Conservation (phyloP, 345 rosid species). For the Hypericum androsaemum region DNA sequence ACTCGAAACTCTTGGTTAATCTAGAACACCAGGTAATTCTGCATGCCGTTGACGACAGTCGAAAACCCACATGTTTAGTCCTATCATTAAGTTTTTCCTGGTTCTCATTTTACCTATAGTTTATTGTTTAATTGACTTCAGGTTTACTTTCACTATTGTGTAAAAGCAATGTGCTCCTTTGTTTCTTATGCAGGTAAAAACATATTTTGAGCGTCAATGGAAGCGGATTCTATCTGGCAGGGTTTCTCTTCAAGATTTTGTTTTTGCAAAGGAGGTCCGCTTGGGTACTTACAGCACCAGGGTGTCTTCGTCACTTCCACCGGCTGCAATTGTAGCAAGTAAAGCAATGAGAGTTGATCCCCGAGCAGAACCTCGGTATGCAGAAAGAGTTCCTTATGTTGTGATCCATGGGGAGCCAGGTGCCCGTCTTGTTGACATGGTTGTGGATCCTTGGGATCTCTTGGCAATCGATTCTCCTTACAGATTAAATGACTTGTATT, state of each 20-base stretch:
- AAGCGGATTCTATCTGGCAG: conserved; percentile 73
- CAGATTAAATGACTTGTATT: conserved; percentile 75
- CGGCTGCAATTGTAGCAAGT: conserved; percentile 86
- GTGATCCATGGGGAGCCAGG: conserved; percentile 95
- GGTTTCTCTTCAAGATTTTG: conserved; percentile 80
- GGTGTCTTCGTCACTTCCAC: conserved; percentile 64
- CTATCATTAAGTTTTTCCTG: not conserved
- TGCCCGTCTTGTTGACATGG: conserved; percentile 87
- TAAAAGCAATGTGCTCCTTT: not conserved
- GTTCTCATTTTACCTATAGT: not conserved
- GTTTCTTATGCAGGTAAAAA: conserved; percentile 44
- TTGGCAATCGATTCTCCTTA: conserved; percentile 65
- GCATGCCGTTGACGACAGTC: too few relatives aligned
- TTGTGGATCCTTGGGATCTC: conserved; percentile 78
- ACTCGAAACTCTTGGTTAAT: not conserved
- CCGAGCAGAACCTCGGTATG: conserved; percentile 86
- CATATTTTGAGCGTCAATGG: conserved; percentile 83
- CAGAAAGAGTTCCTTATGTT: conserved; percentile 78
- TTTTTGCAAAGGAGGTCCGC: conserved; percentile 95
- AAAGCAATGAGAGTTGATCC: conserved; percentile 85
- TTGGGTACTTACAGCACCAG: conserved; percentile 73
- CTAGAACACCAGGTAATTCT: conserved; percentile 2
- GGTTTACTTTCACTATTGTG: too few relatives aligned
- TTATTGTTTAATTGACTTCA: too few relatives aligned
- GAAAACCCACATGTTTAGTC: too few relatives aligned